A percentile compares a stretch with the other conserved stretches of the same genome.
These are phyloP conservation scores for Nectriaceae sp. DNA, from an alignment of 2,329 filamentous ascomycete genomes.

Conservation along the genomic window DNA sequence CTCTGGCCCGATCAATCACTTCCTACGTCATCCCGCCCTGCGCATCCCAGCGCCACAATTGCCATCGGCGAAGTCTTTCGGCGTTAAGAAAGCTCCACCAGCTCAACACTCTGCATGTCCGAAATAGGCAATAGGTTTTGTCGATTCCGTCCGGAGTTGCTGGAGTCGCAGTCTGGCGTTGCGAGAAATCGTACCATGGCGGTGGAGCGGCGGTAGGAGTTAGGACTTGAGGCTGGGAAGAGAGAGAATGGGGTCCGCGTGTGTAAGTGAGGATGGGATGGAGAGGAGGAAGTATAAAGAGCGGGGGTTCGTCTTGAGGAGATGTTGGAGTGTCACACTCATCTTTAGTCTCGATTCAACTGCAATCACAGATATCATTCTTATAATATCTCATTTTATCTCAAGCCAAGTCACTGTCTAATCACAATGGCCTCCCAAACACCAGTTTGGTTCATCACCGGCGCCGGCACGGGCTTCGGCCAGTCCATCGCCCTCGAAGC, in stretches of 20 bases:
- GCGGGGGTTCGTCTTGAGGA: background rate
- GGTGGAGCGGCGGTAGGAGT: background rate
- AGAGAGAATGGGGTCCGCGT: background rate
- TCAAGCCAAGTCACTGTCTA: background rate
- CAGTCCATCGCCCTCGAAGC: slow-evolving; percentile 43
- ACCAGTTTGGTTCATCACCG: slow-evolving; percentile 49
- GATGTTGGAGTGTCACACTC: background rate
- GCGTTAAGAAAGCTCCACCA: background rate
- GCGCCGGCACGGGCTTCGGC: slow-evolving; percentile 48
- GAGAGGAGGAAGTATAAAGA: background rate
- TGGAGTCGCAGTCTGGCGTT: no score
- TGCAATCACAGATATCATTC: background rate
- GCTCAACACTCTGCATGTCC: background rate
- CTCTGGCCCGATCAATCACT: background rate
- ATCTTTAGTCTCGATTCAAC: background rate
- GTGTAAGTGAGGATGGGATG: background rate
- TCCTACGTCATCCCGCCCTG: background rate
- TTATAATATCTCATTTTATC: background rate
- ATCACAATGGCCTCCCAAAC: slow-evolving; percentile 18
- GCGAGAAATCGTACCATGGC: background rate
- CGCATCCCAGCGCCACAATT: background rate
- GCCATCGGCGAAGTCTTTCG: background rate
- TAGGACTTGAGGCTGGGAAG: background rate
- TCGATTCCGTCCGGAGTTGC: no score
- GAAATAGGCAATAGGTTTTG: background rate